Evolutionary conservation across 2,329 filamentous ascomycete genomes (phyloP).

Genomic region (Neonectria sp.): DNA sequence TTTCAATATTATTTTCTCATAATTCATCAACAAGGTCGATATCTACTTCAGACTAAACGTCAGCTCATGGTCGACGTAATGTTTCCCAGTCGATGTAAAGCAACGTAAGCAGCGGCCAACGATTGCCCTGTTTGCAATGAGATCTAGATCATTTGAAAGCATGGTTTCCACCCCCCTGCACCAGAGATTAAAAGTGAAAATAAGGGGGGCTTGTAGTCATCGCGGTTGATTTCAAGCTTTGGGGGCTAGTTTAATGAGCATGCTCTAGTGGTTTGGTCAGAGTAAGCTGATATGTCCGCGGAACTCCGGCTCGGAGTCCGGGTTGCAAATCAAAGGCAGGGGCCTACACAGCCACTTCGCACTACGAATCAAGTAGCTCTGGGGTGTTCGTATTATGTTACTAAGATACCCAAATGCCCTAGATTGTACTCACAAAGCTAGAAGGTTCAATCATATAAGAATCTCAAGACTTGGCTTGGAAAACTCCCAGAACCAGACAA

Average conservation of each 20-base stretch:
- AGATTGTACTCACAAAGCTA: background rate
- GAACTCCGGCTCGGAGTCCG: slow-evolving; percentile 26
- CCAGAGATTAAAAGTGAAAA: background rate
- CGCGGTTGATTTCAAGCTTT: background rate
- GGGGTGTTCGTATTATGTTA: background rate
- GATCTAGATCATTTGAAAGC: background rate
- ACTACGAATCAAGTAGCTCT: background rate
- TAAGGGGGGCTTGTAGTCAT: background rate
- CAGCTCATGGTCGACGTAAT: background rate
- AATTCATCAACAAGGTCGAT: background rate
- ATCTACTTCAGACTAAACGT: background rate
- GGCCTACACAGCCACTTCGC: background rate
- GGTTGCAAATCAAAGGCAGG: slow-evolving; percentile 10
- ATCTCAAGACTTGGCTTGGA: background rate
- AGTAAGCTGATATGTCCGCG: background rate
- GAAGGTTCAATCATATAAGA: background rate
- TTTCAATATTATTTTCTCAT: background rate
- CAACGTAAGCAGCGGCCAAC: background rate
- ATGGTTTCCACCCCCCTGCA: too few species aligned
- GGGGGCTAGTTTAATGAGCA: background rate
- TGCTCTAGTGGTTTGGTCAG: background rate
- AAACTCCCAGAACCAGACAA: background rate
- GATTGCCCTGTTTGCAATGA: background rate
- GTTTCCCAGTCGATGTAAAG: background rate
- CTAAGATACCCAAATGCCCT: background rate